phyloP scores from a whole-genome alignment of 2,329 filamentous ascomycete genomes.

The Sclerotinia nivalis region DNA sequence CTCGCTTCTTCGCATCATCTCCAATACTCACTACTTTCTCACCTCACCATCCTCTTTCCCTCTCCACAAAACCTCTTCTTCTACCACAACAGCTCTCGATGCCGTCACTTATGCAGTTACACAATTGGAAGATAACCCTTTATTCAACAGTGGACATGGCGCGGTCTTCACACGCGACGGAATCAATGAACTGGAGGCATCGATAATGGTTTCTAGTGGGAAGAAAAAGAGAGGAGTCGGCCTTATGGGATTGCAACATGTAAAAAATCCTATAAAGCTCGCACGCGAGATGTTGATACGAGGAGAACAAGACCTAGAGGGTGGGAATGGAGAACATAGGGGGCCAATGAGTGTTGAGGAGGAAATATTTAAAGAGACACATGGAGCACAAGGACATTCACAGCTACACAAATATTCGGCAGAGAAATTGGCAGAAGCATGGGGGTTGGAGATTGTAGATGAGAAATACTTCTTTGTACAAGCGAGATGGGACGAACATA shows the following conservation, averaged over 20 bases:
- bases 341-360: slow-evolving; percentile 33
- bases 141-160: slow-evolving; percentile 83
- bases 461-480: slow-evolving; percentile 77
- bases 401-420: slow-evolving; percentile 68
- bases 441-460: slow-evolving; percentile 68
- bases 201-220: slow-evolving; percentile 78
- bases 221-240: slow-evolving; percentile 75
- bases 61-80: slow-evolving; percentile 45
- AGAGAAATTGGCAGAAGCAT: slow-evolving; percentile 65
- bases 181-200: slow-evolving; percentile 82
- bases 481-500: slow-evolving; percentile 76
- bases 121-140: slow-evolving; percentile 73
- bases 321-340: slow-evolving; percentile 43
- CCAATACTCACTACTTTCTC: slow-evolving; percentile 47
- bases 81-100: slow-evolving; percentile 59
- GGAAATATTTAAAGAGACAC: background rate
- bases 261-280: slow-evolving; percentile 78
- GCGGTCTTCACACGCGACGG: slow-evolving; percentile 85
- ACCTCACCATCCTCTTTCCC: slow-evolving; percentile 61
- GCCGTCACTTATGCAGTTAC: slow-evolving; percentile 73
- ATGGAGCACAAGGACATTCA: slow-evolving; percentile 63
- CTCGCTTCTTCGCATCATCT: slow-evolving; percentile 63
- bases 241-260: slow-evolving; percentile 68
- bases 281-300: slow-evolving; percentile 69
- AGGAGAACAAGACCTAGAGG: slow-evolving; percentile 61